Evolutionary conservation across 768 basidiomycete genomes (phyloP).

Genomic region (Hortiboletus flavorubellus): DNA sequence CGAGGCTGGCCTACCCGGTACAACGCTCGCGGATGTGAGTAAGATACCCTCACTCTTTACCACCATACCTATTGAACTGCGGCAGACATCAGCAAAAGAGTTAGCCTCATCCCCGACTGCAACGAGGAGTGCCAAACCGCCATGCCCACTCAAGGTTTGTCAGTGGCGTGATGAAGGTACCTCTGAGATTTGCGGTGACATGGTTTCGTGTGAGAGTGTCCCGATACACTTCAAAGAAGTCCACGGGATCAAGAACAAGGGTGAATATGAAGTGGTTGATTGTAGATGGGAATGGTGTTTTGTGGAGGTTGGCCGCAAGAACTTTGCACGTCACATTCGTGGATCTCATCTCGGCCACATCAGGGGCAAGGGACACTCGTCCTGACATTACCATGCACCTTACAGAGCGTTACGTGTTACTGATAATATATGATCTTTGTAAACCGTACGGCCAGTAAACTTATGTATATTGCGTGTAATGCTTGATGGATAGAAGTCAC

Average conservation of each 20-base stretch:
- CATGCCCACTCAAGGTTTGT: neutral
- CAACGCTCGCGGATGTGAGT: neutral
- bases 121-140: neutral
- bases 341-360: constrained; percentile 1
- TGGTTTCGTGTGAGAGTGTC: neutral
- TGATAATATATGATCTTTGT: neutral
- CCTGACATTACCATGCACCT: neutral
- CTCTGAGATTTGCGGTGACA: neutral
- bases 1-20: neutral
- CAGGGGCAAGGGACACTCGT: neutral
- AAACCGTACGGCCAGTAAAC: no score
- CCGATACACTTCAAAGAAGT: neutral
- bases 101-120: no score
- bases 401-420: no score
- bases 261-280: no score
- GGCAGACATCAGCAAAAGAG: neutral
- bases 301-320: neutral
- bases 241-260: constrained; percentile 5
- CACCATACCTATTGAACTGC: neutral
- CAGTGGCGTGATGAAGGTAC: neutral
- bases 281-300: neutral
- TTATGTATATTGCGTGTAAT: neutral
- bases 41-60: neutral
- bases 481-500: neutral
- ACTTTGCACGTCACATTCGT: neutral